Base-by-base conservation (phyloP, 768 basidiomycete genomes). In the Phaeotremella skinneri region DNA sequence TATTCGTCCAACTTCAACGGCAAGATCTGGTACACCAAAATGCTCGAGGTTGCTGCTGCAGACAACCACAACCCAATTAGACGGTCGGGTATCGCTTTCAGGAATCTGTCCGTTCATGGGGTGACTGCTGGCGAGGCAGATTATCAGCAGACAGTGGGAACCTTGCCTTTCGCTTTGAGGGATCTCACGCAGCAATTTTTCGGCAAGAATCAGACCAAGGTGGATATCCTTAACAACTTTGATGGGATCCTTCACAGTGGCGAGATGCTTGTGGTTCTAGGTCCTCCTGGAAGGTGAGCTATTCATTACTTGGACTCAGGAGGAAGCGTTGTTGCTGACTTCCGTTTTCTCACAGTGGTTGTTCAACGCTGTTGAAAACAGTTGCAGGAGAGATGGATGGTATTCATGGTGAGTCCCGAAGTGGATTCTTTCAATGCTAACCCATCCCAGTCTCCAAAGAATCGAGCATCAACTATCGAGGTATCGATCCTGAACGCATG, bases 211-310 rank as follows among this genome's bases (percentile, higher is more conserved):
- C 73, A 72, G 58, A 51, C 69, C 11, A 76, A 76, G 30, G 68
- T 74, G 13, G 67, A 78, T 62, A 87, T 89, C 48, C 77, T 90
- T 32, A 79, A 80, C 20, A 81, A 80, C 14, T 85, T 89, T 59
- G 83, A 86, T 39, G 87, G 87, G 7, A 79, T 83, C 1, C 80
- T 88, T 13, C 80, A 82, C 3, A 83, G 86, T 0, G 86, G 87
- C 16, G 87, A 89, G 77, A 88, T 90, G 90, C 86, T 89, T 69
- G 82, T 81, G 52, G 79, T 80, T 2, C 78, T 78, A 16, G 74
- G 80, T 41, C 78, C 79, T 53, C 80, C 80, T 3, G 80, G 81
- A 69, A 68, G 66, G 74, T 73, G 52, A 58, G 72, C 66, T 23
- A 29, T 7, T 48, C 45, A 21, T 45, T 16, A 5, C 39, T 37